Conservation (phyloP, 179 eudicot genomes). For the Pouteria campechiana region DNA sequence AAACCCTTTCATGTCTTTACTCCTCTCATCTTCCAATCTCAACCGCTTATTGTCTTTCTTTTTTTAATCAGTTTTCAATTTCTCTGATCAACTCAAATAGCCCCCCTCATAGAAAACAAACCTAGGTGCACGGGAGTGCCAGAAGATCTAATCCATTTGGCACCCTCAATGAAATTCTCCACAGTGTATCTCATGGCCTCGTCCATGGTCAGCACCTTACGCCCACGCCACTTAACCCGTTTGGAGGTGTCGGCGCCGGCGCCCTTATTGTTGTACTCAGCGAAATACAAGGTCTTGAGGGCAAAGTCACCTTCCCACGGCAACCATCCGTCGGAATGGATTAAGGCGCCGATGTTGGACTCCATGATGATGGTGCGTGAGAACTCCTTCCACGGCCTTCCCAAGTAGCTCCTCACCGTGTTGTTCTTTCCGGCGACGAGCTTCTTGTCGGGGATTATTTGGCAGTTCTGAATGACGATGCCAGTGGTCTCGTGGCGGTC, state of each 20-base stretch:
- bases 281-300: slow-evolving; percentile 51
- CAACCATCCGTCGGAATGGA: slow-evolving; percentile 64
- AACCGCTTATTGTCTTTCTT: no score
- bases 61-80: no score
- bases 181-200: slow-evolving; percentile 24
- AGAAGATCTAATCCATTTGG: slow-evolving; percentile 21
- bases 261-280: slow-evolving; percentile 52
- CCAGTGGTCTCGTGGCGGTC: slow-evolving; percentile 55
- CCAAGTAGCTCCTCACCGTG: slow-evolving; percentile 48
- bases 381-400: slow-evolving; percentile 66
- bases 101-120: no score
- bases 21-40: no score
- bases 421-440: slow-evolving; percentile 21
- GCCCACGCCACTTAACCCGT: slow-evolving; percentile 45
- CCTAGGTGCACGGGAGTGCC: slow-evolving; percentile 21
- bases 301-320: slow-evolving; percentile 42
- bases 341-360: slow-evolving; percentile 27
- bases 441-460: slow-evolving; percentile 27
- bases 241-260: slow-evolving; percentile 17
- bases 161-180: slow-evolving; percentile 23
- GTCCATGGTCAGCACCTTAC: slow-evolving; percentile 17
- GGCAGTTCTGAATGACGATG: slow-evolving; percentile 49
- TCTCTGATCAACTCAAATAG: no score
- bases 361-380: slow-evolving; percentile 76
- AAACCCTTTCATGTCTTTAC: no score